Evolutionary conservation across 108 stramenopile genomes (phyloP).

Genomic region (Schizochytrium sp.): DNA sequence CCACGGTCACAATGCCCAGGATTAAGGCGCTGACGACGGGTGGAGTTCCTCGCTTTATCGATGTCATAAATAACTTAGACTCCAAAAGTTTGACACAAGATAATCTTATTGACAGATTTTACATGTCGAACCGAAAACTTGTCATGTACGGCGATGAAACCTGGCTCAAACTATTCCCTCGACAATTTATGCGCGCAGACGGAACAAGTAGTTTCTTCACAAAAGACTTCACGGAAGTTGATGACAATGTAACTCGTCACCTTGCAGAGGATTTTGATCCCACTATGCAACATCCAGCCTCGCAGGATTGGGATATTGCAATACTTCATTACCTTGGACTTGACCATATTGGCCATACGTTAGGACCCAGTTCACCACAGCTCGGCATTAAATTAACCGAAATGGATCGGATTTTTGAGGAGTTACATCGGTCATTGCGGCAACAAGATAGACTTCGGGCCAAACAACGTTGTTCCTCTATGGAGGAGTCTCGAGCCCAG

Average conservation of each 20-base stretch:
- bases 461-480: neutral
- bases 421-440: slow-evolving; percentile 1
- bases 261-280: slow-evolving; percentile 53
- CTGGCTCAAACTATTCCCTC: slow-evolving; percentile 53
- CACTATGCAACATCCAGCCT: neutral
- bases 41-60: slow-evolving; percentile 21
- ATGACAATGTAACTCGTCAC: slow-evolving; percentile 55
- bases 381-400: slow-evolving; percentile 27
- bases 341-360: slow-evolving; percentile 43
- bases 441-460: slow-evolving; percentile 1
- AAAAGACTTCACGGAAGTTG: slow-evolving; percentile 56
- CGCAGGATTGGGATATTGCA: neutral
- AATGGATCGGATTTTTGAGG: slow-evolving; percentile 56
- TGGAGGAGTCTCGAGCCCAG: too few species aligned
- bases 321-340: slow-evolving; percentile 25
- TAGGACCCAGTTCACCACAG: slow-evolving; percentile 10
- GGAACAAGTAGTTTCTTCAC: slow-evolving; percentile 59
- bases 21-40: slow-evolving; percentile 50
- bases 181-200: slow-evolving; percentile 16
- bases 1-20: slow-evolving; percentile 56
- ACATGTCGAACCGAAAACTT: neutral
- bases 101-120: slow-evolving; percentile 13
- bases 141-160: slow-evolving; percentile 50
- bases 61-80: slow-evolving; percentile 48
- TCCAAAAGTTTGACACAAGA: slow-evolving; percentile 12